Percentiles rank a stretch among this genome's conserved stretches.
These are phyloP conservation scores for Candida nonsorbophila DNA, from an alignment of 805 yeast genomes.

Conservation along the genomic window DNA sequence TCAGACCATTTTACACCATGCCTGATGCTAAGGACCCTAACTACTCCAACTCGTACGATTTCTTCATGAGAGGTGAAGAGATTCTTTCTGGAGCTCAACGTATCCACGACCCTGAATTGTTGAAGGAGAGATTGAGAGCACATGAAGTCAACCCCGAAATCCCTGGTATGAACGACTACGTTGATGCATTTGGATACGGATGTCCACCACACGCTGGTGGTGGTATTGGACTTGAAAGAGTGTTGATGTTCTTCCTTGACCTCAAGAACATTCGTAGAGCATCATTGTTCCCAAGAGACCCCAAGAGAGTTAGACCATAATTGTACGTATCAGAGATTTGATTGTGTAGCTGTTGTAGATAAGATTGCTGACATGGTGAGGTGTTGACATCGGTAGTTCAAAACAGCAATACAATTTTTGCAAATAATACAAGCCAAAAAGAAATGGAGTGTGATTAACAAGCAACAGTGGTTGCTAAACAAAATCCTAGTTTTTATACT, in stretches of 20 bases:
- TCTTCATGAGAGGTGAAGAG: slow-evolving; percentile 99
- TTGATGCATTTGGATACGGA: slow-evolving; percentile 88
- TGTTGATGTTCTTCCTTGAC: slow-evolving; percentile 95
- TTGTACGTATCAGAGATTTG: too few species aligned
- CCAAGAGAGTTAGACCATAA: slow-evolving; percentile 85
- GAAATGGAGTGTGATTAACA: too few species aligned
- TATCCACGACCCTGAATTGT: slow-evolving; percentile 85
- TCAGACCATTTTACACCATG: slow-evolving; percentile 99
- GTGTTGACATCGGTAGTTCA: too few species aligned
- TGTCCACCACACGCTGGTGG: slow-evolving; percentile 99
- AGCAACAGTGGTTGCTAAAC: too few species aligned
- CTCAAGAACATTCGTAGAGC: slow-evolving; percentile 97
- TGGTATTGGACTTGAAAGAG: slow-evolving; percentile 98
- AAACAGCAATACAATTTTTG: too few species aligned
- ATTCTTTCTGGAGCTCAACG: slow-evolving; percentile 99
- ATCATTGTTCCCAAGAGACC: slow-evolving; percentile 99
- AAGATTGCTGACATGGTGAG: background rate
- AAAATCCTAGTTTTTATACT: too few species aligned
- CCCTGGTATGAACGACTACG: slow-evolving; percentile 85
- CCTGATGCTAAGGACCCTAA: slow-evolving; percentile 90
- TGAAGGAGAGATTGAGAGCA: slow-evolving; percentile 72
- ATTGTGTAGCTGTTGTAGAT: background rate
- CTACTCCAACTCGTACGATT: slow-evolving; percentile 96
- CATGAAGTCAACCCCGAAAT: slow-evolving; percentile 78
- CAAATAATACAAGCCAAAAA: too few species aligned